phyloP scores from a whole-genome alignment of 306 rosid species.

The Glycine soja region DNA sequence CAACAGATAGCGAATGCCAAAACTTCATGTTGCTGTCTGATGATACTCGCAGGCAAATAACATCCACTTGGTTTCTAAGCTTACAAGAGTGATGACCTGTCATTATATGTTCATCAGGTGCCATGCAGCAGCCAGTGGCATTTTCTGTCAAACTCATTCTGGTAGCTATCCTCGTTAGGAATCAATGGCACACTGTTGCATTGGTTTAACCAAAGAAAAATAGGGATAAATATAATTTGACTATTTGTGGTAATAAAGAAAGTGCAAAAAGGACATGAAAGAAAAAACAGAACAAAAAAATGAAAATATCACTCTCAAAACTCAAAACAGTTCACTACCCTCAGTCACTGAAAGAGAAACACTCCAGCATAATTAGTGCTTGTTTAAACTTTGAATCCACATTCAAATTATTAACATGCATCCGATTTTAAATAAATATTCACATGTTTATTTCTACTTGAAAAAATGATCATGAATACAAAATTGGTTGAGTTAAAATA shows the following conservation, averaged over 20 bases:
- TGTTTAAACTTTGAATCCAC: not conserved
- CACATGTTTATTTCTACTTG: not conserved
- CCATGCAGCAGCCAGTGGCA: constrained; percentile 23
- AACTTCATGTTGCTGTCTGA: constrained; percentile 20
- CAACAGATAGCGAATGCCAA: not conserved
- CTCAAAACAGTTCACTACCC: too few relatives aligned
- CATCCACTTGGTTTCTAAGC: constrained; percentile 36
- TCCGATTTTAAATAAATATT: not conserved
- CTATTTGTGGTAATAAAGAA: not conserved
- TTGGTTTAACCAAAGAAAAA: constrained; percentile 35
- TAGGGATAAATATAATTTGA: not conserved
- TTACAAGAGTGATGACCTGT: constrained; percentile 24
- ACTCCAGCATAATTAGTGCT: not conserved
- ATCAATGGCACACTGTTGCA: constrained; percentile 42
- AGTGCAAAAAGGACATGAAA: not conserved
- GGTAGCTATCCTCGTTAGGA: constrained; percentile 9
- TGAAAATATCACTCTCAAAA: too few relatives aligned
- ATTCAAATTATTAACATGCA: not conserved
- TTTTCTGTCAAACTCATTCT: constrained; percentile 23
- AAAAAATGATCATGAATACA: too few relatives aligned
- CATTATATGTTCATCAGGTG: constrained; percentile 10
- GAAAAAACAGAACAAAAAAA: too few relatives aligned
- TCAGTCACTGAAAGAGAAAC: too few relatives aligned
- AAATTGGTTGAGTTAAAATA: not conserved
- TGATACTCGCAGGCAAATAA: constrained; percentile 21